These are phyloP conservation scores for Acanthamoeba royreba DNA, from an alignment of 208 protist genomes.

Conservation along the genomic window DNA sequence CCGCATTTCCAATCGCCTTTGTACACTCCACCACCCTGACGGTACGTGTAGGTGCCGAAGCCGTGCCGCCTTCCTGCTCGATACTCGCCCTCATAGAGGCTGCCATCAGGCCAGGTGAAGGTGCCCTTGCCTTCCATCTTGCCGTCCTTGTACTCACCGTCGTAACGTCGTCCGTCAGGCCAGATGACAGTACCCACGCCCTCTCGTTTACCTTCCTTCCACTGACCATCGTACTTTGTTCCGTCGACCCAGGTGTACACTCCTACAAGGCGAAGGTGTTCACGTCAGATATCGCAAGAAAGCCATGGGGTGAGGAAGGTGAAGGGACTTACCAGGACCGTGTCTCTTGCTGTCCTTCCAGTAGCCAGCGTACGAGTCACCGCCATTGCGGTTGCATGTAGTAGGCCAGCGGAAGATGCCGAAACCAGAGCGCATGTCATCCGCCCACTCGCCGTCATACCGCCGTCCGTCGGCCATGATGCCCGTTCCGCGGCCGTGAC, in stretches of 20 bases:
- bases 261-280: not conserved
- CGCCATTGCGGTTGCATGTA: not conserved
- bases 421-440: conserved; percentile 36
- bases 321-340: conserved; percentile 65
- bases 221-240: conserved; percentile 59
- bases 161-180: conserved; percentile 53
- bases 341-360: conserved; percentile 46
- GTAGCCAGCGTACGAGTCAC: conserved; percentile 55
- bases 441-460: conserved; percentile 8
- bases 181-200: conserved; percentile 53
- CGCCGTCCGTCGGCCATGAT: not conserved
- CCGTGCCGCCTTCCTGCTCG: not conserved
- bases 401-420: conserved; percentile 23
- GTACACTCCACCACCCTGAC: not conserved
- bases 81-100: conserved; percentile 57
- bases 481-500: not conserved
- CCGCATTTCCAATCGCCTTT: conserved; percentile 31
- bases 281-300: conserved; percentile 54
- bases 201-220: conserved; percentile 54
- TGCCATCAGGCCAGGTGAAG: conserved; percentile 54
- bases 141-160: conserved; percentile 58
- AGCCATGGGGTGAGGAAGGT: no score
- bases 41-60: not conserved
- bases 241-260: not conserved
- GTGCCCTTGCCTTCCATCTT: conserved; percentile 62